A percentile compares a stretch with the other conserved stretches of the same genome.
These are phyloP conservation scores for Sporothrix brasiliensis DNA, from an alignment of 2,329 filamentous ascomycete species.

Conservation along the genomic window DNA sequence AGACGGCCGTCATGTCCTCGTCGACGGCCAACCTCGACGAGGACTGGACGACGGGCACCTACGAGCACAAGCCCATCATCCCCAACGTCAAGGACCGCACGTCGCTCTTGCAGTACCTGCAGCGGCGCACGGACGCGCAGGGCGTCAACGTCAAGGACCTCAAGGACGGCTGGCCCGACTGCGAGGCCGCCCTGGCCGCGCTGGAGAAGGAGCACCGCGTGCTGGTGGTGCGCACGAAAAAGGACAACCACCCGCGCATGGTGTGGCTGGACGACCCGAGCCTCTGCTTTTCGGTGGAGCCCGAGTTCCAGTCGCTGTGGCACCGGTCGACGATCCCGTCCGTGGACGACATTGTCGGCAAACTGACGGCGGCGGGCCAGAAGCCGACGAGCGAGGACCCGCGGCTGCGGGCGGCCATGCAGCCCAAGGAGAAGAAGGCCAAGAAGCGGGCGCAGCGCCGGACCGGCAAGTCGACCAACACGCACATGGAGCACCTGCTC, in stretches of 20 bases:
- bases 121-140: constrained; percentile 76
- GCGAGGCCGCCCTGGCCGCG: constrained; percentile 73
- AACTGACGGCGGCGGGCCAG: constrained; percentile 75
- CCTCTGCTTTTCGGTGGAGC: constrained; percentile 73
- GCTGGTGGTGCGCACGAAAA: constrained; percentile 86
- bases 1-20: constrained; percentile 50
- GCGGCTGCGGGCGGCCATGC: constrained; percentile 57
- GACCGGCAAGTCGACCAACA: constrained; percentile 81
- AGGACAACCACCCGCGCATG: constrained; percentile 82
- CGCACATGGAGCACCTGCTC: constrained; percentile 80
- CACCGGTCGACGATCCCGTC: constrained; percentile 75
- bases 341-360: constrained; percentile 73
- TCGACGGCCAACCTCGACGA: constrained; percentile 20
- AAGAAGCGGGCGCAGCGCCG: constrained; percentile 69
- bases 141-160: constrained; percentile 85
- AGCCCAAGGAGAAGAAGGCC: constrained; percentile 68
- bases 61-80: constrained; percentile 81
- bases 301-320: constrained; percentile 84
- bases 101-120: constrained; percentile 77
- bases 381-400: constrained; percentile 84
- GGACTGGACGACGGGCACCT: constrained; percentile 68
- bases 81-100: constrained; percentile 74
- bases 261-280: constrained; percentile 88
- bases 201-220: constrained; percentile 79
- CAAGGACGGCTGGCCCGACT: constrained; percentile 93